Evolutionary conservation across 208 protist species (phyloP).

Genomic region (Crithidia expoeki): DNA sequence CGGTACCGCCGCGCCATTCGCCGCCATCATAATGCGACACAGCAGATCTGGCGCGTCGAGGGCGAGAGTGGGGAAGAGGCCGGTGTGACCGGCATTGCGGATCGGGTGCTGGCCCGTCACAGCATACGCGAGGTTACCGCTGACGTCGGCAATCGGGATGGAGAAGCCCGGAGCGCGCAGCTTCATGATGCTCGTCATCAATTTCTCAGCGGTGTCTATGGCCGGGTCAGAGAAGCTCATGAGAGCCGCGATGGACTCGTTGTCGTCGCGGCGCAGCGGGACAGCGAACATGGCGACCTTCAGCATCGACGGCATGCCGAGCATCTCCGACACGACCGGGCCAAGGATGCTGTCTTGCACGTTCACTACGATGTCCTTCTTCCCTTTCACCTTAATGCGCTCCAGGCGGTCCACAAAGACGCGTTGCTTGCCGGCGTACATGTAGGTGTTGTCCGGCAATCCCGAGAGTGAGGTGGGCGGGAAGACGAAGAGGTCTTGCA

Average conservation of each 20-base stretch:
- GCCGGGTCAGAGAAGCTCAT: conserved; percentile 42
- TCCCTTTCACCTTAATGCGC: conserved; percentile 54
- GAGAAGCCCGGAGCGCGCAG: conserved; percentile 62
- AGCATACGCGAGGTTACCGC: conserved; percentile 62
- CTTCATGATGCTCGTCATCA: conserved; percentile 45
- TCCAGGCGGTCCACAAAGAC: conserved; percentile 44
- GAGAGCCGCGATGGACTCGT: conserved; percentile 40
- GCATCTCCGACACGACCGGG: conserved; percentile 49
- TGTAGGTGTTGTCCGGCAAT: conserved; percentile 42
- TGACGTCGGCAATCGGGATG: conserved; percentile 50
- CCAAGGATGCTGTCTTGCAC: conserved; percentile 56
- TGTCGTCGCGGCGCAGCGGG: conserved; percentile 46
- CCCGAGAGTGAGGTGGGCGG: conserved; percentile 29
- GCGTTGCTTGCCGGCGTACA: conserved; percentile 38
- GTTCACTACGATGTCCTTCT: conserved; percentile 50
- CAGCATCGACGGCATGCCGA: conserved; percentile 40
- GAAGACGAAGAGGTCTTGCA: conserved; percentile 67
- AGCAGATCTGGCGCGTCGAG: conserved; percentile 32
- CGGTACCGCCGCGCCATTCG: neutral
- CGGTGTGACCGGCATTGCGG: conserved; percentile 43
- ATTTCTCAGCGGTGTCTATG: conserved; percentile 43
- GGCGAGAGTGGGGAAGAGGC: conserved; percentile 45
- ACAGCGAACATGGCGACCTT: conserved; percentile 49
- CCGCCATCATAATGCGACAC: conserved; percentile 13
- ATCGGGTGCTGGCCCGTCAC: conserved; percentile 50